Base-by-base conservation (phyloP, 371 early-diverging fungal genomes). In the Haplosporangium sp. region DNA sequence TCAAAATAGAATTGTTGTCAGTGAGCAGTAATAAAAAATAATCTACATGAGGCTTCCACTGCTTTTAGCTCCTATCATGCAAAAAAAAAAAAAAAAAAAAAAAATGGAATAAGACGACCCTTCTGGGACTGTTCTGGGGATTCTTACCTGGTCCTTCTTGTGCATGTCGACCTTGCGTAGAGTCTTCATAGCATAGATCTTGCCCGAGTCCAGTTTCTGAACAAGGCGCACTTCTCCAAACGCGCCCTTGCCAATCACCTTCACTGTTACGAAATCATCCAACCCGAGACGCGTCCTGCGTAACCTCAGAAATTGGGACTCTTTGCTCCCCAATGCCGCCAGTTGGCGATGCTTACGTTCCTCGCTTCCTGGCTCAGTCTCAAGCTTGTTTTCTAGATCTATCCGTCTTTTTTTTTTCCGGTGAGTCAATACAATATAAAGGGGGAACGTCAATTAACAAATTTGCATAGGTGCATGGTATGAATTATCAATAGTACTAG, bases 241-340 rank as follows among this genome's bases (percentile, higher is more conserved):
- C 3, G 99, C 99, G 50, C 99, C 99, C 66, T 96, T 96, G 18
- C 99, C 99, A 81, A 99, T 98, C 18, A 99, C 97, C 83, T 96
- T 95, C 64, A 99, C 90, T 16, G 99, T 98, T 51, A 86, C 82
- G 80, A 99, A 99, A 84, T 99, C 99, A 68, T 92, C 91, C 13
- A 97, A 88, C 14, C 96, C 94, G 41, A 99, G 85, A 81, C 97
- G 91, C 29, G 94, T 95, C 64, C 99, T 87, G 54, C 96, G 89
- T 62, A 98, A 84, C 62, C 99, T 87, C 79, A 98, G 83, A 80
- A 95, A 99, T 64, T 95, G 94, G 21, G 96, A 93, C 82, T 99
- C 99, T 80, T 95, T 95, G 59, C 92, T 83, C 11, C 96, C 96
- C 20, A 95, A 83, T 12, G 88, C 85, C 37, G 73, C 81, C 73